Evolutionary conservation across 1,284 basidiomycete species (phyloP), one percentile per base, ranked within the genome.

Genomic region (Leccinum griseonigrum): DNA sequence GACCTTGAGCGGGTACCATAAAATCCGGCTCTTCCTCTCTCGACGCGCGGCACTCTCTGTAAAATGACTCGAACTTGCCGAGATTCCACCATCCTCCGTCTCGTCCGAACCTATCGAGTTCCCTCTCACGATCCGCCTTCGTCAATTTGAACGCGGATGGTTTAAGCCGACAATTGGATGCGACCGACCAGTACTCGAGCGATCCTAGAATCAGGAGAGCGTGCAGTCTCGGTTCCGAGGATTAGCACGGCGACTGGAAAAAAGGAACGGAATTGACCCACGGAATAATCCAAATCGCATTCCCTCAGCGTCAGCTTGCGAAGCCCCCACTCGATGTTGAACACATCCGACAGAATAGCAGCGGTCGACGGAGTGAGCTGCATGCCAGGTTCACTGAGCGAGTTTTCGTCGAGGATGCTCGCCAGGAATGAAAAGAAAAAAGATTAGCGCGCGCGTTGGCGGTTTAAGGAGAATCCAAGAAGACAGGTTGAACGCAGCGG

Each of bases 251-350:
- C 32, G 32, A 34, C 32, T 10, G 32, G 32, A 32, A 32, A 32
- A 26, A 32, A 32, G 32, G 32, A 32, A 32, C 32, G 32, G 32
- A 32, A 31, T 31, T 9, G 29, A 31, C 29, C 29, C 29, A 31
- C 29, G 29, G 29, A 31, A 31, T 6, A 93, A 62, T 92, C 88
- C 51, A 97, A 75, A 75, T 88, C 84, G 74, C 91, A 89, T 76
- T 94, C 88, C 60, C 91, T 87, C 61, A 96, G 83, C 0, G 90
- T 87, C 28, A 96, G 76, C 67, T 93, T 94, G 40, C 88, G 81
- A 22, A 97, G 78, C 0, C 93, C 94, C 90, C 94, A 97, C 73
- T 96, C 93, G 63, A 96, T 88, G 7, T 87, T 86, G 63, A 97
- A 87, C 11, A 97, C 85, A 75, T 97, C 95, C 1, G 95, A 91